These are phyloP conservation scores for Diphasiastrum complanatum DNA, from an alignment of 83 land plant genomes.

Conservation along the genomic window DNA sequence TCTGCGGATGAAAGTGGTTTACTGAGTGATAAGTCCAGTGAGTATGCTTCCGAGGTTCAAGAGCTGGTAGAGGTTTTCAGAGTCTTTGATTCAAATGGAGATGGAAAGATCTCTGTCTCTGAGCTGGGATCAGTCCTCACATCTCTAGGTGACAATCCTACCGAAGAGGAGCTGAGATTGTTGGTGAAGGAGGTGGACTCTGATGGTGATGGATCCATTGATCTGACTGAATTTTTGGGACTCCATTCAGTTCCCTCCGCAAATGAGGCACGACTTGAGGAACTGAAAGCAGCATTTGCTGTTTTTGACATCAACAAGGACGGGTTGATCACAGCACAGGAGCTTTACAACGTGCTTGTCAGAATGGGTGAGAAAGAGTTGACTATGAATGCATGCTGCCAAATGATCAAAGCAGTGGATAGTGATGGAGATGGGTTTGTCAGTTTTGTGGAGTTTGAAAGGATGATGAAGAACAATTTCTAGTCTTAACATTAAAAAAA, in stretches of 20 bases:
- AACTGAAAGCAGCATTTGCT: constrained; percentile 2
- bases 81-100: constrained; percentile 50
- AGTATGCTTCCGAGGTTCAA: no score
- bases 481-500: no score
- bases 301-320: constrained; percentile 10
- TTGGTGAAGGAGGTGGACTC: constrained; percentile 34
- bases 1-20: no score
- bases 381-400: constrained; percentile 3
- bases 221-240: no score
- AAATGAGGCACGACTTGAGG: neutral
- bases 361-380: constrained; percentile 9
- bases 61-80: no score
- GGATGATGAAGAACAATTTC: constrained; percentile 9
- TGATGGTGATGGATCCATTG: constrained; percentile 12
- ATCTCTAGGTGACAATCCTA: constrained; percentile 21
- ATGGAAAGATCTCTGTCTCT: constrained; percentile 44
- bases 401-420: constrained; percentile 4
- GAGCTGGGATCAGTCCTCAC: constrained; percentile 37
- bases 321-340: constrained; percentile 9
- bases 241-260: neutral
- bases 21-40: no score
- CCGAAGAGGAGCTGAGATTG: constrained; percentile 25
- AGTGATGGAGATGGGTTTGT: constrained; percentile 13
- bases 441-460: constrained; percentile 7
- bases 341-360: constrained; percentile 4